Evolutionary conservation across 257 asterid species (phyloP), one percentile per base, ranked within the genome.

Genomic region (Solanum dulcamara): DNA sequence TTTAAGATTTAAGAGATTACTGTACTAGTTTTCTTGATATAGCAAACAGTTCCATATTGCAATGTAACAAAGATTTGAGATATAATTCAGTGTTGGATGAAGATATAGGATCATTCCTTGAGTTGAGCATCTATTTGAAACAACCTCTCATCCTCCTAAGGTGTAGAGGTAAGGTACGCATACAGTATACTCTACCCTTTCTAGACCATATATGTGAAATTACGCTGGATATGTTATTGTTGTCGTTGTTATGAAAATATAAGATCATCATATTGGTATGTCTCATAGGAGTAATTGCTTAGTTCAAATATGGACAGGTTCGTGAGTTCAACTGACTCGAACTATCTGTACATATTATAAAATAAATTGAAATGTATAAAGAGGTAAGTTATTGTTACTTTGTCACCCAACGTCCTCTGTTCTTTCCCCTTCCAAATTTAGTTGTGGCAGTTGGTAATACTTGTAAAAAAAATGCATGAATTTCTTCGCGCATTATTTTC

Each of bases 1-100:
- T 81, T 75, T 57, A 81, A 83, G 84, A 81, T 66, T 83, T 53
- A 85, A 20, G 86, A 57, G 70, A 72, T 70, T 59, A 74, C 13
- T 38, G 44, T 74, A n/a, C 37, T 74, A 13, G 81, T n/a, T 40
- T 74, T n/a, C 81, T 74, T 74, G 81, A 14, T 42, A 74, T 42
- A 24, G 59, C 4, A 74, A 74, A 74, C 33, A 8, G 59, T 40
- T 66, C 40, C 4, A 57, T 22, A 6, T 28, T 66, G 42, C 42
- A 30, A 15, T 66, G n/a, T 6, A 0, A 14, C n/a, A 30, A 66
- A 66, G 74, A 30, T n/a, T 66, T 30, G 12, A 66, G 40, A 2
- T 66, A 66, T 22, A 66, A 13, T 28, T 74, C 22, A n/a, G 33
- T 3, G 81, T 75, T 44, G 55, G 59, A 72, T 72, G 33, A 22